Base-by-base conservation (phyloP, 352 stramenopile species). In the Phytopythium mirpurense region DNA sequence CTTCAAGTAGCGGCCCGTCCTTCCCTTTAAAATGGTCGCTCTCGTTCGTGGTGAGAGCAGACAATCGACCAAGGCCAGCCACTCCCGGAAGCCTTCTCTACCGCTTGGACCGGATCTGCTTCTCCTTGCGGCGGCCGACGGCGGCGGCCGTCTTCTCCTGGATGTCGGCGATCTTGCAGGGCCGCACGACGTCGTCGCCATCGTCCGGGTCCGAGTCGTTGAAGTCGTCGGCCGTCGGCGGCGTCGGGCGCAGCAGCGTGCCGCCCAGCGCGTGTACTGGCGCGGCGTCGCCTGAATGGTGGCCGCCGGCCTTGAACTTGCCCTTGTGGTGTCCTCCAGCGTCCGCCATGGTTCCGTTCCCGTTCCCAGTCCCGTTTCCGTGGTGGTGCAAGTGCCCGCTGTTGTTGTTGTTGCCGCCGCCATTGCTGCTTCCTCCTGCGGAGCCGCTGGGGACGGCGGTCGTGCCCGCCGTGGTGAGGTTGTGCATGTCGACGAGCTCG, bases 401-500 rank as follows among this genome's bases (percentile, higher is more conserved):
- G n/a, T n/a, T n/a, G 38, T 44, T 57, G 23, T 58, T 43, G 6
- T 24, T 15, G 5, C 23, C 23, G 0, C 38, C 57, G 46, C 68
- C 63, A 0, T 56, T 41, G 19, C 26, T 5, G 26, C 18, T 36
- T 18, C 3, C 27, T 12, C 24, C 27, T 2, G 31, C 18, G 5
- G 44, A 18, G 27, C 26, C 44, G 18, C 38, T 51, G 27, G 26
- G 27, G 15, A 53, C 46, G 45, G 38, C 54, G 44, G 58, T 62
- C 21, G 78, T 62, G 2, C 70, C 64, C 48, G 83, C 83, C 1
- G 79, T 90, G 6, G 74, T 74, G 56, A 92, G 88, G 56, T 95
- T 90, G 67, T 92, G 80, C 49, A 95, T 88, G 50, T 95, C 79
- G 27, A 95, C 83, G 18, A 94, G 59, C 61, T 95, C 83, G 3